Evolutionary conservation across 2,329 filamentous ascomycete genomes (phyloP).

Genomic region (Xylaria sp.): DNA sequence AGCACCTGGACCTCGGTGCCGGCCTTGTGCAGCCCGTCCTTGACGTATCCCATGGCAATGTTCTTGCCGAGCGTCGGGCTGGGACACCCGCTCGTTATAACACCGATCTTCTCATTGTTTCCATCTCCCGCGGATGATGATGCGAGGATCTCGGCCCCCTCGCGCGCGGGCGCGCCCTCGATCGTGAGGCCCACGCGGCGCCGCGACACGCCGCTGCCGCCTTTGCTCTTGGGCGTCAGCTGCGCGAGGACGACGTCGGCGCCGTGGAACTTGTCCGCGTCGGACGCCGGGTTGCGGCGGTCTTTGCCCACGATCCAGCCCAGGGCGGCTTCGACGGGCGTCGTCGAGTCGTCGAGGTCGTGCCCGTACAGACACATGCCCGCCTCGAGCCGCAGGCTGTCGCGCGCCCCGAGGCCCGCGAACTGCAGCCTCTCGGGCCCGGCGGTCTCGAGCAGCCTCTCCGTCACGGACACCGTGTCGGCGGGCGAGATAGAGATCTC

Average conservation of each 20-base stretch:
- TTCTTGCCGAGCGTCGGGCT: constrained; percentile 88
- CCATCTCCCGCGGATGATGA: constrained; percentile 54
- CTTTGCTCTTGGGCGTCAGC: constrained; percentile 77
- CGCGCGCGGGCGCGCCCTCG: constrained; percentile 87
- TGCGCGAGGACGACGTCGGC: constrained; percentile 81
- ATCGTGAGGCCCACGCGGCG: constrained; percentile 85
- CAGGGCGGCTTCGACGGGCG: constrained; percentile 67
- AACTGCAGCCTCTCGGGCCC: constrained; percentile 74
- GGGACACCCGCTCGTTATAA: constrained; percentile 88
- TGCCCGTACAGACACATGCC: constrained; percentile 99
- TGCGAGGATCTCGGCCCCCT: constrained; percentile 83
- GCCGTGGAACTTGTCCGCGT: constrained; percentile 81
- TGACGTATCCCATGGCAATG: constrained; percentile 95
- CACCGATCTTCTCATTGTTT: constrained; percentile 73
- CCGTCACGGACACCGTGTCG: constrained; percentile 72
- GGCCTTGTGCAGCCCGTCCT: constrained; percentile 82
- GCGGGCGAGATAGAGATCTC: constrained; percentile 86
- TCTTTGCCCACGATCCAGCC: constrained; percentile 87
- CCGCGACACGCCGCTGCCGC: constrained; percentile 74
- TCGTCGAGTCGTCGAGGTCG: constrained; percentile 84
- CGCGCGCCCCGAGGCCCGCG: constrained; percentile 88
- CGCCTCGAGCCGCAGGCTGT: constrained; percentile 92
- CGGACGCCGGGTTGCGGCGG: constrained; percentile 61
- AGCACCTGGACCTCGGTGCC: constrained; percentile 84
- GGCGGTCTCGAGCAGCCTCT: constrained; percentile 74